These are phyloP conservation scores for Borealophlyctis nickersoniae DNA, from an alignment of 192 early-diverging fungal genomes.

Conservation along the genomic window DNA sequence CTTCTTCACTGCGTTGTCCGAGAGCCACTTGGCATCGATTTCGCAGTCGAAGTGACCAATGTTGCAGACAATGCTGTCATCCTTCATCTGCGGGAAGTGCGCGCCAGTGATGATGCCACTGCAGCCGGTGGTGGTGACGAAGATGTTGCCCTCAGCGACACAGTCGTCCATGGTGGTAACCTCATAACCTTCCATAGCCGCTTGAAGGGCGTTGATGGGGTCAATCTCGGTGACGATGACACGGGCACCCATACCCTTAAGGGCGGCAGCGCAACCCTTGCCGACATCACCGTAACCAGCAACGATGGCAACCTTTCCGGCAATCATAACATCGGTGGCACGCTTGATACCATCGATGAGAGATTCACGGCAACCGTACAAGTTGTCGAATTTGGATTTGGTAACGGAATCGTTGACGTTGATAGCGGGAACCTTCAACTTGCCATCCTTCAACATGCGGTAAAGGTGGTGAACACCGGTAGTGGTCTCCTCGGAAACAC, in stretches of 20 bases:
- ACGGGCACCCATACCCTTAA: conserved; percentile 97
- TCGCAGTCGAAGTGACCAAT: conserved; percentile 99
- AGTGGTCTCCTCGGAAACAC: conserved; percentile 99
- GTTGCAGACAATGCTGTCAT: conserved; percentile 99
- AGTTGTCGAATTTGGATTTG: conserved; percentile 99
- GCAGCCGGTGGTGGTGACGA: conserved; percentile 98
- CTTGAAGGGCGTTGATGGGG: conserved; percentile 99
- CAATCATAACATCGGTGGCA: conserved; percentile 99
- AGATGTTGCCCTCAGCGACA: conserved; percentile 89
- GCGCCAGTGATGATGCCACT: conserved; percentile 95
- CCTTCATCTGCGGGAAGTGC: conserved; percentile 93
- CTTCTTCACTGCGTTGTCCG: conserved; percentile 80
- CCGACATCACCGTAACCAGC: conserved; percentile 99
- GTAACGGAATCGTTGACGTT: conserved; percentile 99
- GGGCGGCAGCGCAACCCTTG: conserved; percentile 97
- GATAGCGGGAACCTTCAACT: conserved; percentile 97
- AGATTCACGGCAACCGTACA: conserved; percentile 99
- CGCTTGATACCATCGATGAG: conserved; percentile 99
- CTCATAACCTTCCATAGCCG: conserved; percentile 98
- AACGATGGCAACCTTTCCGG: conserved; percentile 96
- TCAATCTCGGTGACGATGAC: conserved; percentile 98
- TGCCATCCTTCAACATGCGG: conserved; percentile 96
- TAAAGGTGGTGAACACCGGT: conserved; percentile 99
- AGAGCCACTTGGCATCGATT: conserved; percentile 98
- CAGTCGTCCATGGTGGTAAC: conserved; percentile 99